A percentile compares a stretch with the other conserved stretches of the same genome.
These are phyloP conservation scores for Penicillium psychrofluorescens DNA, from an alignment of 495 filamentous ascomycete species.

Conservation along the genomic window DNA sequence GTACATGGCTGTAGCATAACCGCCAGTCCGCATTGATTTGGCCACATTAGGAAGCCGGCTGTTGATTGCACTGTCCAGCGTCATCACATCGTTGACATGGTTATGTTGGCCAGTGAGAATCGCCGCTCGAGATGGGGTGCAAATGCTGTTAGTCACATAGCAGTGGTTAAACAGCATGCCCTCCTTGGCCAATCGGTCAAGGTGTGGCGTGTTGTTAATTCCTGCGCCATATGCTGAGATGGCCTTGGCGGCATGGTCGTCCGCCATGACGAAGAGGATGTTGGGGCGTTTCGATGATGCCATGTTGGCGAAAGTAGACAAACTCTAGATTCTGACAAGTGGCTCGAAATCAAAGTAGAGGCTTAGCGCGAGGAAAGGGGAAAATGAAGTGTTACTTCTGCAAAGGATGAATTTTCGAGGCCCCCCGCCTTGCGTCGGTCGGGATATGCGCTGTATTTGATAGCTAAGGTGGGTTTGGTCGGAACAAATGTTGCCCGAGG, in stretches of 20 bases:
- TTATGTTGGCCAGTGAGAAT: slow-evolving; percentile 39
- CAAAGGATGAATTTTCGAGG: no score
- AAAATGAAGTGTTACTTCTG: no score
- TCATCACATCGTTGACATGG: slow-evolving; percentile 37
- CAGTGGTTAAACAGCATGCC: slow-evolving; percentile 44
- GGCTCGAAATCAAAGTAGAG: no score
- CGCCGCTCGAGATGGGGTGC: slow-evolving; percentile 33
- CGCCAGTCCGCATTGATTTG: slow-evolving; percentile 29
- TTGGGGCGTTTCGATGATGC: slow-evolving; percentile 19
- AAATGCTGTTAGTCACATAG: slow-evolving; percentile 41
- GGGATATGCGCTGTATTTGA: no score
- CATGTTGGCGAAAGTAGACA: not conserved
- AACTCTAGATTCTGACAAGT: no score
- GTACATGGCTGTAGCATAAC: slow-evolving; percentile 37
- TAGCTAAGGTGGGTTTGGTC: no score
- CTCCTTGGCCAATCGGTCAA: slow-evolving; percentile 33
- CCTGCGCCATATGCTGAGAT: slow-evolving; percentile 33
- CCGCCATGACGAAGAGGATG: slow-evolving; percentile 41
- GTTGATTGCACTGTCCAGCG: slow-evolving; percentile 33
- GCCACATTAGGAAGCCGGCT: slow-evolving; percentile 36
- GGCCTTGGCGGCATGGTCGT: slow-evolving; percentile 39
- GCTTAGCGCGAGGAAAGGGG: no score
- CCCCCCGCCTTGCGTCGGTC: no score
- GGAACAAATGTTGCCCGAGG: no score
- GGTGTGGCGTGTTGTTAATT: slow-evolving; percentile 36